These are phyloP conservation scores for Termitomyces sp. DNA, from an alignment of 768 basidiomycete species.

Conservation along the genomic window DNA sequence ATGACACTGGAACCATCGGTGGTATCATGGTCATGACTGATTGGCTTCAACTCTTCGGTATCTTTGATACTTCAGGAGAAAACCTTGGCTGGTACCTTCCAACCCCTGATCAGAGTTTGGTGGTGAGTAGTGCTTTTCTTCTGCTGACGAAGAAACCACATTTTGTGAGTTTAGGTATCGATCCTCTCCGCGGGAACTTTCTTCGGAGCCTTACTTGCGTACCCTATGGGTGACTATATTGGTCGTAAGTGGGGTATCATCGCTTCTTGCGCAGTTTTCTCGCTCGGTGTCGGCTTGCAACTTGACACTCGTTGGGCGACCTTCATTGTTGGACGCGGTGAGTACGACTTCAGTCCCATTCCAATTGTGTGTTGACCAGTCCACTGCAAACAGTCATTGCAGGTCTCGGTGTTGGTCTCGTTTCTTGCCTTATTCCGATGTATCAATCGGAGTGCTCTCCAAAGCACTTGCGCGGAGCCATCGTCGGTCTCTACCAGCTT, in stretches of 20 bases:
- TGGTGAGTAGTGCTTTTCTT: slow-evolving; percentile 19
- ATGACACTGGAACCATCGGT: slow-evolving; percentile 83
- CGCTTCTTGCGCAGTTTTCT: slow-evolving; percentile 59
- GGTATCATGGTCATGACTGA: slow-evolving; percentile 68
- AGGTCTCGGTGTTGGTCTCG: slow-evolving; percentile 77
- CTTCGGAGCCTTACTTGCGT: slow-evolving; percentile 61
- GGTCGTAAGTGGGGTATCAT: slow-evolving; percentile 57
- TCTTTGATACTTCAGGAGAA: slow-evolving; percentile 15
- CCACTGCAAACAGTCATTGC: slow-evolving; percentile 58
- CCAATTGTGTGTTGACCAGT: not conserved
- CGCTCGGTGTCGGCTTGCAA: slow-evolving; percentile 64
- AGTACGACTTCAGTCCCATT: not conserved
- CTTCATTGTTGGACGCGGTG: slow-evolving; percentile 27
- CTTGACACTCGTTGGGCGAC: slow-evolving; percentile 25
- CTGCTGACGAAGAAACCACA: not conserved
- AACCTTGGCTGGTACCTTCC: slow-evolving; percentile 40
- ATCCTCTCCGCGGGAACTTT: slow-evolving; percentile 90
- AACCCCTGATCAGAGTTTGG: slow-evolving; percentile 35
- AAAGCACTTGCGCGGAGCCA: slow-evolving; percentile 72
- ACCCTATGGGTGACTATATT: slow-evolving; percentile 45
- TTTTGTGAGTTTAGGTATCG: slow-evolving; percentile 29
- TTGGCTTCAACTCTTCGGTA: slow-evolving; percentile 52
- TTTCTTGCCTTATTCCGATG: slow-evolving; percentile 62
- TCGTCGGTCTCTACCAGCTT: slow-evolving; percentile 45
- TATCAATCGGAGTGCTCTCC: slow-evolving; percentile 56